phyloP scores from a whole-genome alignment of 306 rosid genomes.

The Vigna trinervia region DNA sequence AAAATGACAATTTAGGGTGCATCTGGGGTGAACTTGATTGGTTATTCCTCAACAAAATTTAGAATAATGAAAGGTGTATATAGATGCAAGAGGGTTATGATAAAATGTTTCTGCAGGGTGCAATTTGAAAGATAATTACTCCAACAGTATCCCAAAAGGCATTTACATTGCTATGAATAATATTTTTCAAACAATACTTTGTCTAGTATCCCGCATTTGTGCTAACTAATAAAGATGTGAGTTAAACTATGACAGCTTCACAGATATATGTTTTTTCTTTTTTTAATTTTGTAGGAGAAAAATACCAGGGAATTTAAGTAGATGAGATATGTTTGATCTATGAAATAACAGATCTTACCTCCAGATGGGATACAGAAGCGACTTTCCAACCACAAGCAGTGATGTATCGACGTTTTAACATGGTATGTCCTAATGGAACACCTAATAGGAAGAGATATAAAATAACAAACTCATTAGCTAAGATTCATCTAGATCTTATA shows the following conservation, averaged over 20 bases:
- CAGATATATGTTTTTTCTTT: neutral
- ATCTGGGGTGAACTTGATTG: neutral
- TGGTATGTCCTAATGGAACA: constrained; percentile 86
- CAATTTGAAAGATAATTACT: constrained; percentile 32
- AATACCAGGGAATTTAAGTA: neutral
- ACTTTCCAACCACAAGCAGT: constrained; percentile 89
- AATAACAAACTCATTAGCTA: constrained; percentile 21
- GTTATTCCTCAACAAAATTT: constrained; percentile 11
- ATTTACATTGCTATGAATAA: constrained; percentile 7
- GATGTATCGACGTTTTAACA: constrained; percentile 77
- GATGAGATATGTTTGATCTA: neutral
- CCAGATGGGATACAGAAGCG: constrained; percentile 69
- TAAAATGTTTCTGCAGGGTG: constrained; percentile 5
- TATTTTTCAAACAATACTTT: neutral
- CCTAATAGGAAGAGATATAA: constrained; percentile 53
- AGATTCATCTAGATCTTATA: constrained; percentile 25
- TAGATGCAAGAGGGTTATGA: constrained; percentile 23
- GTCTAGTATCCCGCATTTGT: neutral
- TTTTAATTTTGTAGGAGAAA: neutral
- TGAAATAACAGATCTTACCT: constrained; percentile 58
- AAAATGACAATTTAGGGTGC: neutral
- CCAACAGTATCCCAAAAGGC: constrained; percentile 17
- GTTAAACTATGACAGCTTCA: constrained; percentile 3
- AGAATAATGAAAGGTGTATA: neutral
- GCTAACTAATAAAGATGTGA: constrained; percentile 9